A percentile compares a stretch with the other conserved stretches of the same genome.
Conservation (phyloP, 1,139 yeast species). For the Geotrichum australiense region DNA sequence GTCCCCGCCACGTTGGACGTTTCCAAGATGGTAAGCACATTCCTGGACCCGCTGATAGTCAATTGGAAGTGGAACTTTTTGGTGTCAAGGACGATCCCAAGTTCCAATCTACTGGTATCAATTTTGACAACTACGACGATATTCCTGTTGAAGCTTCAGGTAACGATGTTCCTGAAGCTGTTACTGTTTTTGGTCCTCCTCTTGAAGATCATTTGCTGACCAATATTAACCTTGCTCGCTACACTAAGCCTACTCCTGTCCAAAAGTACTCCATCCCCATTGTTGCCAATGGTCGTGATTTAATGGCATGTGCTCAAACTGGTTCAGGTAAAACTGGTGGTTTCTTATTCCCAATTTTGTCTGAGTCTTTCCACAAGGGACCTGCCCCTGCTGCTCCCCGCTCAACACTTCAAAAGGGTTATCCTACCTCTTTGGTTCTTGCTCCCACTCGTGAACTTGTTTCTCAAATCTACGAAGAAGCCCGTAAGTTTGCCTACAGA, state of each 20-base stretch:
- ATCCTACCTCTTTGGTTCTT: slow-evolving; percentile 89
- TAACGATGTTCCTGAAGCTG: slow-evolving; percentile 90
- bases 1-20: slow-evolving; percentile 31
- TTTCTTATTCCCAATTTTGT: slow-evolving; percentile 93
- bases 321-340: slow-evolving; percentile 99
- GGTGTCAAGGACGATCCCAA: slow-evolving; percentile 79
- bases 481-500: slow-evolving; percentile 92
- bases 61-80: slow-evolving; percentile 71
- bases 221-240: slow-evolving; percentile 81
- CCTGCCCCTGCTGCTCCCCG: slow-evolving; percentile 55
- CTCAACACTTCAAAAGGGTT: slow-evolving; percentile 54
- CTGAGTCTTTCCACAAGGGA: slow-evolving; percentile 84
- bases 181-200: slow-evolving; percentile 83
- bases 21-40: slow-evolving; percentile 87
- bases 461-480: slow-evolving; percentile 92
- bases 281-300: slow-evolving; percentile 90
- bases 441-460: slow-evolving; percentile 99
- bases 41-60: slow-evolving; percentile 69
- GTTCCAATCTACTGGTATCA: slow-evolving; percentile 93
- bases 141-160: slow-evolving; percentile 98
- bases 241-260: slow-evolving; percentile 95
- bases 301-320: slow-evolving; percentile 99
- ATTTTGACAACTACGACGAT: slow-evolving; percentile 96
- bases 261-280: slow-evolving; percentile 98
- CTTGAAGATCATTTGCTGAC: slow-evolving; percentile 80